Conservation (phyloP, 495 filamentous ascomycete species). For the Pseudomonodictys pantanalensis region DNA sequence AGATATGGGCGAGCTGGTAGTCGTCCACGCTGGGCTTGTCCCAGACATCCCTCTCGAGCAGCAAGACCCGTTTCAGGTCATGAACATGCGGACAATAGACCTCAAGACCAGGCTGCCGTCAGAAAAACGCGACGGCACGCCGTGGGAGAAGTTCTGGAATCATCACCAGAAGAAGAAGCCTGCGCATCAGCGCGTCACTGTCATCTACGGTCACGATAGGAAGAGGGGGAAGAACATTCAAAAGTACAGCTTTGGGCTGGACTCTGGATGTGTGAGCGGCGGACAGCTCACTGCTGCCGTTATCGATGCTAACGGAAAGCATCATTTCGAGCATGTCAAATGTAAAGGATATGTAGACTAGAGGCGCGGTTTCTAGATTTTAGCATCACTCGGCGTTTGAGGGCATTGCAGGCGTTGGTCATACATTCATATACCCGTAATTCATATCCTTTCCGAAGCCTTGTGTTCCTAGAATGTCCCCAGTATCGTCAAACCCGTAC, state of each 20-base stretch:
- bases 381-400: neutral
- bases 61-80: constrained; percentile 76
- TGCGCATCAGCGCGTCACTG: constrained; percentile 47
- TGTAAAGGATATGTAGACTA: constrained; percentile 26
- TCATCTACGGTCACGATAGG: constrained; percentile 87
- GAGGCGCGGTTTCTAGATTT: neutral
- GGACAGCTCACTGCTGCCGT: constrained; percentile 73
- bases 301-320: constrained; percentile 49
- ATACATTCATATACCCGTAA: too few relatives aligned
- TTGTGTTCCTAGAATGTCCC: too few relatives aligned
- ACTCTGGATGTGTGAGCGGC: constrained; percentile 75
- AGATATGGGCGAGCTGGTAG: constrained; percentile 58
- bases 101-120: constrained; percentile 60
- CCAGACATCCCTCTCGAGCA: constrained; percentile 66
- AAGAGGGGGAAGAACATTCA: constrained; percentile 63
- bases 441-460: too few relatives aligned
- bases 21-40: constrained; percentile 83
- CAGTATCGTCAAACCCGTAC: too few relatives aligned
- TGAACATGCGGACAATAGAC: constrained; percentile 88
- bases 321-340: constrained; percentile 29
- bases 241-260: constrained; percentile 77
- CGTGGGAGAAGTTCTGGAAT: constrained; percentile 68
- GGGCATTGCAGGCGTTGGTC: too few relatives aligned
- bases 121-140: constrained; percentile 53
- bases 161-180: constrained; percentile 49